Evolutionary conservation across 225 moss, liverwort and hornwort genomes (phyloP).

Genomic region (Ulota crispa): DNA sequence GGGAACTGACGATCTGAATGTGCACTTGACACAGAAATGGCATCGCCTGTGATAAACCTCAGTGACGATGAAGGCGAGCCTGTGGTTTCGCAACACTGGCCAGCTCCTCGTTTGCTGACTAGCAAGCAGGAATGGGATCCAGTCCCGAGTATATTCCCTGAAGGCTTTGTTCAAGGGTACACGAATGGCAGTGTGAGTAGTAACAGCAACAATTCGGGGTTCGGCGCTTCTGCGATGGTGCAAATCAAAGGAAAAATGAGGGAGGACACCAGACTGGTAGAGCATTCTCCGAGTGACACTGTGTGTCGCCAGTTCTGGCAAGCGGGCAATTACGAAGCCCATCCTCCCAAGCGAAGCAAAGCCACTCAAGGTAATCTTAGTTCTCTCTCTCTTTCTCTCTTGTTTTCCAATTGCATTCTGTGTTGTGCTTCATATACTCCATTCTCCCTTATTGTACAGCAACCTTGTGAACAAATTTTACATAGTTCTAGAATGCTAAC

Average conservation of each 20-base stretch:
- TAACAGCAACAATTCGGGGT: background rate
- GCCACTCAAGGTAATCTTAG: slow-evolving; percentile 31
- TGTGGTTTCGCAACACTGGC: background rate
- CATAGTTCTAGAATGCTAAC: background rate
- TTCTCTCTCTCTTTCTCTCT: background rate
- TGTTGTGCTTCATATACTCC: background rate
- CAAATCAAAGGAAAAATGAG: slow-evolving; percentile 16
- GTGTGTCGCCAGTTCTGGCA: slow-evolving; percentile 80
- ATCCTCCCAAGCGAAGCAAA: slow-evolving; percentile 22
- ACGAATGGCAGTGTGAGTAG: background rate
- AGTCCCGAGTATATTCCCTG: background rate
- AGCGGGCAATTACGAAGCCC: slow-evolving; percentile 74
- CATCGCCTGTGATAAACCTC: slow-evolving; percentile 41
- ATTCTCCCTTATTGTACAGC: background rate
- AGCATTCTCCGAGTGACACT: background rate
- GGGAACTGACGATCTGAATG: background rate
- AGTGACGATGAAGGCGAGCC: slow-evolving; percentile 57
- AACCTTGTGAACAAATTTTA: background rate
- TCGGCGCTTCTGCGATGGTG: background rate
- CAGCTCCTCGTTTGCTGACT: background rate
- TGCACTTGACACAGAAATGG: slow-evolving; percentile 21
- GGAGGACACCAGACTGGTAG: background rate
- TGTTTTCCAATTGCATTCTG: background rate
- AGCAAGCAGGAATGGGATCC: slow-evolving; percentile 7
- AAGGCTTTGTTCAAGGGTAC: background rate